Percentiles rank a stretch among this genome's conserved stretches.
phyloP scores from a whole-genome alignment of 768 basidiomycete genomes.

The Pulveroboletus frians region DNA sequence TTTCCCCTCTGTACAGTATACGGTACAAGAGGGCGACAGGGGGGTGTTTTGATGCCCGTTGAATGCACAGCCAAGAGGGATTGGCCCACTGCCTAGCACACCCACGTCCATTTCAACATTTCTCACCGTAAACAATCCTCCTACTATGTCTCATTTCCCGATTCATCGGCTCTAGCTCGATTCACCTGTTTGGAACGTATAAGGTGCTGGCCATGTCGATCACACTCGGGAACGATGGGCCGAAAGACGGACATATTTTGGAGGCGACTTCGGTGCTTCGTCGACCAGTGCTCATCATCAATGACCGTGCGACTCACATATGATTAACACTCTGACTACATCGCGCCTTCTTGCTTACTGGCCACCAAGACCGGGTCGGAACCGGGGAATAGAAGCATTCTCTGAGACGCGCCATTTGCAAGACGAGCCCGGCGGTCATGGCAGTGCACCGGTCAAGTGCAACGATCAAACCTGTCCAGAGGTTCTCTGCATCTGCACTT shows the following conservation, averaged over 20 bases:
- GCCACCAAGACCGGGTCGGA: not conserved
- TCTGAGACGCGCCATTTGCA: not conserved
- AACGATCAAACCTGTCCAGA: not conserved
- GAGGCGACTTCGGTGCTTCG: not conserved
- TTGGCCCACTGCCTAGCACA: slow-evolving; percentile 1
- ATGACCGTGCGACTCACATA: not conserved
- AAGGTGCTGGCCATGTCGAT: too few relatives aligned
- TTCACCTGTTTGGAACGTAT: not conserved
- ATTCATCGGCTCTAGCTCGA: too few relatives aligned
- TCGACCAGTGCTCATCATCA: not conserved
- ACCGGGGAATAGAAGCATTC: not conserved
- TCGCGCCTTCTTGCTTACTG: not conserved
- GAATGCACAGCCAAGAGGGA: slow-evolving; percentile 7
- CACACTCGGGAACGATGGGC: too few relatives aligned
- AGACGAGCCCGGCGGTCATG: not conserved
- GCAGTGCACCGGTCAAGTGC: not conserved
- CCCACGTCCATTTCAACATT: not conserved
- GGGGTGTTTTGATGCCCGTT: not conserved
- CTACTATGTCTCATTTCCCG: not conserved
- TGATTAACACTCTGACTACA: not conserved
- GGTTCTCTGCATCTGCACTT: not conserved
- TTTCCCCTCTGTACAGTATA: not conserved
- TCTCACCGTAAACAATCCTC: not conserved
- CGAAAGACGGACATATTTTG: too few relatives aligned
- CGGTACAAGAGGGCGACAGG: not conserved